Evolutionary conservation across 202 grass and related monocot species (phyloP).

Genomic region (Miscanthus sacchariflorus): DNA sequence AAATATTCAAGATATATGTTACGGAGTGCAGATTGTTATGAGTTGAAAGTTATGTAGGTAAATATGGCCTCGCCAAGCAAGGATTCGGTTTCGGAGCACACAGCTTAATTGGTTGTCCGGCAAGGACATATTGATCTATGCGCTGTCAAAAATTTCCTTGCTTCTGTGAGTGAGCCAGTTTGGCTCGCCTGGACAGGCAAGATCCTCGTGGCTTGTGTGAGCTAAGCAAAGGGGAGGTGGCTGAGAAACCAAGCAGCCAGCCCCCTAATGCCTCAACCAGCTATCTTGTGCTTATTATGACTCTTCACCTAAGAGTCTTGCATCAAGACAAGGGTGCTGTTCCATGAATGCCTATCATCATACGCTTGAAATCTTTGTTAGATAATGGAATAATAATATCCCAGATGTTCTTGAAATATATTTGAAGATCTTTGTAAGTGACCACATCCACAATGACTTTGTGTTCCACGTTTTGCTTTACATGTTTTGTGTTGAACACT

Average conservation of each 20-base stretch:
- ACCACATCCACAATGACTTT: neutral
- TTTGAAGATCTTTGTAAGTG: conserved; percentile 21
- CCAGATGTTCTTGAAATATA: neutral
- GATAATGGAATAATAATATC: conserved; percentile 9
- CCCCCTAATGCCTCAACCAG: neutral
- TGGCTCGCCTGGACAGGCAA: neutral
- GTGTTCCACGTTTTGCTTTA: conserved; percentile 1
- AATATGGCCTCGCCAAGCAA: neutral
- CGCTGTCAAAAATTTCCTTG: neutral
- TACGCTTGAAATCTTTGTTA: neutral
- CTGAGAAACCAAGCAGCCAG: neutral
- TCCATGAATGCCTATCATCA: too few relatives aligned
- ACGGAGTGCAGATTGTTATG: neutral
- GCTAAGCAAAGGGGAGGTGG: neutral
- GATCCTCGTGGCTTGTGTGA: neutral
- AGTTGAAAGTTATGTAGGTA: neutral
- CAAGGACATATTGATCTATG: neutral
- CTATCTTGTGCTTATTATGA: conserved; percentile 7
- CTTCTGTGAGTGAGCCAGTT: neutral
- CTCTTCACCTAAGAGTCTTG: neutral
- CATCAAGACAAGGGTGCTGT: neutral
- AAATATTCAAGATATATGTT: neutral
- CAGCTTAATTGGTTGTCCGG: neutral
- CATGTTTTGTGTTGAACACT: neutral
- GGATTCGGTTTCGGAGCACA: neutral